Evolutionary conservation across 352 stramenopile genomes (phyloP), one percentile per base, ranked within the genome.

Genomic region (Pythium rhizo-oryzae): DNA sequence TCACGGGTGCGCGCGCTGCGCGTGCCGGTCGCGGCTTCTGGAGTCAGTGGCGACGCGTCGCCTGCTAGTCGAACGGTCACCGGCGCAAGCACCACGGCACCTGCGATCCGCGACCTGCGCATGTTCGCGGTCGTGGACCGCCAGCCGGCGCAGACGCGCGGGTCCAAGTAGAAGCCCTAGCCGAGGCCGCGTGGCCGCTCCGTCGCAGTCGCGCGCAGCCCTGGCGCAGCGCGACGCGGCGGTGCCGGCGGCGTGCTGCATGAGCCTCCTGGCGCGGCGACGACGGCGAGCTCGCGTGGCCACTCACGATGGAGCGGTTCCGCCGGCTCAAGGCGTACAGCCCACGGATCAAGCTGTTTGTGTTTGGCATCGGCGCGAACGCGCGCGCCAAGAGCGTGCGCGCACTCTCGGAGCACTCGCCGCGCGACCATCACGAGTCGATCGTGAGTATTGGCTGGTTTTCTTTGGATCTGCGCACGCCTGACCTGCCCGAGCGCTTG

Each of bases 401-500:
- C 4, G 43, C 25, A 4, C 43, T 75, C 5, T 62, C 52, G 1
- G 62, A 77, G 60, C 59, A 70, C 24, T 77, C 65, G 44, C 41
- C 60, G 8, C 43, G 19, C 15, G 6, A 43, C 13, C 54, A 74
- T 37, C 33, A 59, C 15, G 65, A 69, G 50, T 68, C 65, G 24
- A 79, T 91, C 59, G 68, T 89, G 51, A 90, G 82, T 52, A 82
- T 90, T 57, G 86, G 86, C 5, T 94, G 85, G 84, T 91, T 94
- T 69, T 93, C 93, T 62, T 72, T 94, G 18, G 86, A 94, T 43
- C 55, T 94, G 6, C 83, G 86, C n/a, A 94, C 86, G 0, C 84
- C 84, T 30, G 85, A 94, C n/a, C 63, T 91, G 4, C 82, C 86
- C 3, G 72, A 82, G 57, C 76, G 80, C 18, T 93, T 84, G 84